phyloP scores from a whole-genome alignment of 495 filamentous ascomycete species.

The Neurospora sp. region DNA sequence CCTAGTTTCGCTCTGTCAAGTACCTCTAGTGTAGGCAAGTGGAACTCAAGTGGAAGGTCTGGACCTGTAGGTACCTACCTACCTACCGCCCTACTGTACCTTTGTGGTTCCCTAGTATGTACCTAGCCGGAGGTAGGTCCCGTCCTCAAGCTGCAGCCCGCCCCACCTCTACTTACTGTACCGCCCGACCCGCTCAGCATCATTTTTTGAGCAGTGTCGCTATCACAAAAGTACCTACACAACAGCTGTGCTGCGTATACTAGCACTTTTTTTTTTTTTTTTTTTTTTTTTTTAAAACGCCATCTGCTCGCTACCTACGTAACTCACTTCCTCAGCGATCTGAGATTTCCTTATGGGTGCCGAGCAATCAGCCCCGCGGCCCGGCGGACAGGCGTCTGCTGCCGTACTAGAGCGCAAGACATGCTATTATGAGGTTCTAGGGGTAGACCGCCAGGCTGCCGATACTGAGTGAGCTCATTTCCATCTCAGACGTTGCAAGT shows the following conservation, averaged over 20 bases:
- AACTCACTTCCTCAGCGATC: background rate
- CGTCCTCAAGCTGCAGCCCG: background rate
- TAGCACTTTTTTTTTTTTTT: background rate
- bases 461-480: constrained; percentile 65
- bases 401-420: constrained; percentile 41
- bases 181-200: background rate
- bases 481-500: background rate
- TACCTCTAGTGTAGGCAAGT: background rate
- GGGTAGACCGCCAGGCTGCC: constrained; percentile 56
- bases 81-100: background rate
- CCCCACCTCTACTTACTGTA: background rate
- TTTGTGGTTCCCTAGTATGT: too few relatives aligned
- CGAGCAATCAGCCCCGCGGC: constrained; percentile 54
- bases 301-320: background rate
- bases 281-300: background rate
- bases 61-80: background rate
- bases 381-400: constrained; percentile 12
- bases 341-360: constrained; percentile 55
- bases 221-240: background rate
- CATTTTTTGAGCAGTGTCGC: background rate
- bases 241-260: background rate
- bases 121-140: background rate
- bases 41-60: background rate
- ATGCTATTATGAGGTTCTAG: constrained; percentile 89
- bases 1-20: background rate